Conservation (phyloP, 306 rosid species). For the Nissolia schottii region DNA sequence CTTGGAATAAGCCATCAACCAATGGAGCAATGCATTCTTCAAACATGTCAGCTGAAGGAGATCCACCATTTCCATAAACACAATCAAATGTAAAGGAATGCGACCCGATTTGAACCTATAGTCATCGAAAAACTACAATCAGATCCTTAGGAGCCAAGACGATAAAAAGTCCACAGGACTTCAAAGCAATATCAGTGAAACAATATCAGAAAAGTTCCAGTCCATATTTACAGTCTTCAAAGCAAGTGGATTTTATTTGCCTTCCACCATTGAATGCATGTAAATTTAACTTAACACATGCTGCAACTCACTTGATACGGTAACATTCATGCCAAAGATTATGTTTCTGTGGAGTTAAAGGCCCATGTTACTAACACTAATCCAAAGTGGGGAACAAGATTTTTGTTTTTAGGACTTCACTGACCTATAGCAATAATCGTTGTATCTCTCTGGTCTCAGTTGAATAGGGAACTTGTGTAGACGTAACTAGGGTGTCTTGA, state of each 20-base stretch:
- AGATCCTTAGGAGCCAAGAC: constrained; percentile 16
- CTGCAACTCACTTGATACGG: neutral
- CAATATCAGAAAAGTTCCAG: neutral
- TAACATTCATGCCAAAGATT: neutral
- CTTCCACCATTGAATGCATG: neutral
- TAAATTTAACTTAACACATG: neutral
- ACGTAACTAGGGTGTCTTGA: neutral
- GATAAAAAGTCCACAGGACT: too few relatives aligned
- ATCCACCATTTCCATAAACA: constrained; percentile 65
- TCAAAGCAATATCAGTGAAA: neutral
- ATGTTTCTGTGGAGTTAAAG: neutral
- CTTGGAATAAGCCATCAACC: constrained; percentile 77
- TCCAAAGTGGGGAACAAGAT: neutral
- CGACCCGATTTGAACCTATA: constrained; percentile 75
- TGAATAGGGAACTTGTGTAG: neutral
- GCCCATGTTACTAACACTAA: neutral
- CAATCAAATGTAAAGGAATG: constrained; percentile 84
- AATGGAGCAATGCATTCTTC: constrained; percentile 74
- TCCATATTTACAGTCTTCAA: neutral
- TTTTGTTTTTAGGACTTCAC: neutral
- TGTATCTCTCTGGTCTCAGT: neutral
- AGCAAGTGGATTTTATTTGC: neutral
- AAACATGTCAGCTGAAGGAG: constrained; percentile 61
- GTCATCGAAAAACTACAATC: constrained; percentile 27
- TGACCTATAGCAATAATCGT: neutral